A percentile compares a stretch with the other conserved stretches of the same genome.
Evolutionary conservation across 2,329 filamentous ascomycete species (phyloP).

Genomic region (Aspergillus arachidicola): DNA sequence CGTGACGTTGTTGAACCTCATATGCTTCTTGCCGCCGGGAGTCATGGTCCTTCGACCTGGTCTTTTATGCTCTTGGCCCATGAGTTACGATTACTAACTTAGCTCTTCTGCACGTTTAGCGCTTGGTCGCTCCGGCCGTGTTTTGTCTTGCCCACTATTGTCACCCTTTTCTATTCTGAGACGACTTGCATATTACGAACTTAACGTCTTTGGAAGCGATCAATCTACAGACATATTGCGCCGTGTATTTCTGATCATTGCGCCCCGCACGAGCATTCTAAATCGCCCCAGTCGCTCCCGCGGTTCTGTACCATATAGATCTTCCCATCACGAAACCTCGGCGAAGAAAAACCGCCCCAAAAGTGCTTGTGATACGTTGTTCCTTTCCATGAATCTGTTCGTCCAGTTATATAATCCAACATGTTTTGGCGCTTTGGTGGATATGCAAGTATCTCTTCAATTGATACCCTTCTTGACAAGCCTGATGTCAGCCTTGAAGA

Average conservation of each 20-base stretch:
- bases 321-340: conserved; percentile 30
- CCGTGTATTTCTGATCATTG: conserved; percentile 12
- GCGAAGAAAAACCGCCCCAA: conserved; percentile 24
- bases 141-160: conserved; percentile 21
- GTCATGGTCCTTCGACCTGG: background rate
- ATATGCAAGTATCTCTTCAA: conserved; percentile 94
- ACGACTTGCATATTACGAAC: conserved; percentile 17
- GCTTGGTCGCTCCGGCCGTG: conserved; percentile 32
- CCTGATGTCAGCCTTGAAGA: conserved; percentile 93
- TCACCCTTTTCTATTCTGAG: conserved; percentile 13
- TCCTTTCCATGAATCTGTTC: conserved; percentile 40
- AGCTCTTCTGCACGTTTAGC: conserved; percentile 18
- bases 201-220: conserved; percentile 13
- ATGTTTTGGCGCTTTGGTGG: conserved; percentile 99
- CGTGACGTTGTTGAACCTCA: background rate
- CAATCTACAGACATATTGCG: conserved; percentile 10
- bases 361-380: conserved; percentile 23
- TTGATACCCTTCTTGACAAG: conserved; percentile 96
- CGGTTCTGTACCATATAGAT: conserved; percentile 30
- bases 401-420: conserved; percentile 54
- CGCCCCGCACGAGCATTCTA: conserved; percentile 17
- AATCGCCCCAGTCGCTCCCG: conserved; percentile 20
- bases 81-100: conserved; percentile 21
- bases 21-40: conserved; percentile 1
- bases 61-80: background rate